Base-by-base conservation (phyloP, 768 basidiomycete species). In the Mycena capillaripes region DNA sequence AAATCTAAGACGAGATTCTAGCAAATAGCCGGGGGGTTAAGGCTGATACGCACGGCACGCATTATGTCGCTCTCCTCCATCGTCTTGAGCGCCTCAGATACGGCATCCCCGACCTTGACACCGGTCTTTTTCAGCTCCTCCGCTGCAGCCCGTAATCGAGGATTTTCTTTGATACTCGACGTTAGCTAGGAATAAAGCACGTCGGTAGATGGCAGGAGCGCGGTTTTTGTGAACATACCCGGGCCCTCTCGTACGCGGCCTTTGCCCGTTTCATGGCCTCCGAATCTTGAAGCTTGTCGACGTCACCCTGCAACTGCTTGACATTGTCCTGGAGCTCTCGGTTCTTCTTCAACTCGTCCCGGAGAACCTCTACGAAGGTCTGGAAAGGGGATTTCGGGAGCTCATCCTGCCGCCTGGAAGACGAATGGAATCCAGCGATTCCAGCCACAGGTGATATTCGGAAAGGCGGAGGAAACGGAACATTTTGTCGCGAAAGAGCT, bases 41-140 rank as follows among this genome's bases (percentile, higher is more conserved):
- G 44, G 23, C 38, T 74, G 62, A n/a, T 23, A 84, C 93, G 48
- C 80, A 96, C 95, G 21, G 92, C 91, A 42, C 95, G 93, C 89
- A 95, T 93, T 57, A 98, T 78, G 72, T 97, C 96, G 77, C 95
- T 96, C 84, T 99, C 97, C 76, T 98, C 97, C 91, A 97, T 97
- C 12, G 91, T 90, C 82, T 91, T 94, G 72, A 99, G 87, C 14
- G 97, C 97, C 79, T 97, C 95, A 1, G 91, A 88, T 66, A 99
- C 97, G 19, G 97, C 98, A 81, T 99, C 98, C 53, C 94, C 93
- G 70, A 98, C 93, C 80, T 95, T 95, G 66, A 97, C 89, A 72
- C 98, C 98, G 17, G 93, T 88, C 79, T 94, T 95, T 82, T 89
- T 92, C 68, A 99, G 89, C 78, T 98, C 97, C 78, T 97, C 96